phyloP scores from a whole-genome alignment of 148 eudicot species.

The Amaranthus cruentus region DNA sequence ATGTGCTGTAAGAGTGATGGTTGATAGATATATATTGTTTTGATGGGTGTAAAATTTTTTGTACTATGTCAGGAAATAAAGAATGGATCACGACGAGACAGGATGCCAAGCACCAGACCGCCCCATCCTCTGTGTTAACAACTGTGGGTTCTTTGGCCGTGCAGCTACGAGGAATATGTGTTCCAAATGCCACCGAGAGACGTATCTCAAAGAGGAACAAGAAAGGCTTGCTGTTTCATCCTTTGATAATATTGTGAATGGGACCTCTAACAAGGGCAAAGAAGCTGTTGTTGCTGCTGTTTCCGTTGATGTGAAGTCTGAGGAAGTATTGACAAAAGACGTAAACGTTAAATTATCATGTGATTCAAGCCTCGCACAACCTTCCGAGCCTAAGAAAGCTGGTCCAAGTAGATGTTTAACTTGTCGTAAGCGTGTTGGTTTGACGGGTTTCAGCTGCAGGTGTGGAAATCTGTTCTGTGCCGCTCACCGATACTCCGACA shows the following conservation, averaged over 20 bases:
- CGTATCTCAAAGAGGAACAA: slow-evolving; percentile 58
- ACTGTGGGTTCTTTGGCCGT: slow-evolving; percentile 88
- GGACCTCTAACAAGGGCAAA: slow-evolving; percentile 41
- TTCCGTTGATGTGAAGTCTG: background rate
- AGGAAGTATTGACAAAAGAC: too few relatives aligned
- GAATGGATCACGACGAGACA: slow-evolving; percentile 63
- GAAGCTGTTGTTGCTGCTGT: slow-evolving; percentile 19
- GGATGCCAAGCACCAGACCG: slow-evolving; percentile 55
- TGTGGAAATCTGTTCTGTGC: slow-evolving; percentile 65
- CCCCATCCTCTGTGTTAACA: slow-evolving; percentile 59
- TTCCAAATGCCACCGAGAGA: slow-evolving; percentile 79
- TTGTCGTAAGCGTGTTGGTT: slow-evolving; percentile 64
- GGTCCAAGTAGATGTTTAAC: slow-evolving; percentile 54
- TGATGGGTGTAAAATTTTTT: too few relatives aligned
- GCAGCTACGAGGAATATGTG: slow-evolving; percentile 79
- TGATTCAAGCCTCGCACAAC: too few relatives aligned
- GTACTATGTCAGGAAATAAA: background rate
- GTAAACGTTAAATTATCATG: slow-evolving; percentile 26
- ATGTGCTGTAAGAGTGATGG: too few relatives aligned
- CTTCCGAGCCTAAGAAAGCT: slow-evolving; percentile 19
- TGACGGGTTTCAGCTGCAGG: slow-evolving; percentile 66
- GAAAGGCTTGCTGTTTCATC: slow-evolving; percentile 66
- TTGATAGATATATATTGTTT: too few relatives aligned
- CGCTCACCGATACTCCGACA: slow-evolving; percentile 67
- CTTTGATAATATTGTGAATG: slow-evolving; percentile 58